Evolutionary conservation across 1,139 yeast species (phyloP), one percentile per base, ranked within the genome.

Genomic region (Arxiozyma slooffiae): DNA sequence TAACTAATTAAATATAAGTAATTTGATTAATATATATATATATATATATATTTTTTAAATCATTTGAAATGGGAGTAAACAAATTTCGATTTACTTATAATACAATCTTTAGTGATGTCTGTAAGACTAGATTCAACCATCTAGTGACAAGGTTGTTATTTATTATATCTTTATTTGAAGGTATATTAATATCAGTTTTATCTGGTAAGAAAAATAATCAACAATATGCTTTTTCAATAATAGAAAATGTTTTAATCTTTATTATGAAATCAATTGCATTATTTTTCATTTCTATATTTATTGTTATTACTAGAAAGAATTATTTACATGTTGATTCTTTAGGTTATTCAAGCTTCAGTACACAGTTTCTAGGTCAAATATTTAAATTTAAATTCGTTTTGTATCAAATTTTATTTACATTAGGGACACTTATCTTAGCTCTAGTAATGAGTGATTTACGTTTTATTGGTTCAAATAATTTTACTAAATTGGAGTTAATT

Each of bases 251-350:
- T 53, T 51, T 64, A n/a, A 30, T 57, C 42, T 57, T 67, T 42
- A 67, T 70, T 3, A 50, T 67, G 7, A 71, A 68, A 47, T 52
- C 62, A 17, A n/a, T 65, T 1, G 21, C 64, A 5, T 42, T 72
- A 8, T 72, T 72, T 60, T 36, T 60, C 7, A 71, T 73, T 0
- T 66, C 73, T 41, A 63, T 71, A 42, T 52, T 77, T 14, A 65
- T 82, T 44, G 74, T 77, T 47, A 69, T 75, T 47, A 67, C 78
- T 8, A 73, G 87, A 55, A 75, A 75, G 50, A 67, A 70, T 39
- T 73, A 75, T 47, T 60, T 81, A 39, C 78, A 77, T 39, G 82
- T 81, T 6, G 77, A 77, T 30, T 75, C 71, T 51, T 62, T 79
- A 1, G 71, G 72, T 4, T 74, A 76, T 56, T 75, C 79, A 49